Percentiles rank a stretch among this genome's conserved stretches.
Conservation (phyloP, 164 flowering plant species). For the Taxillus chinensis region DNA sequence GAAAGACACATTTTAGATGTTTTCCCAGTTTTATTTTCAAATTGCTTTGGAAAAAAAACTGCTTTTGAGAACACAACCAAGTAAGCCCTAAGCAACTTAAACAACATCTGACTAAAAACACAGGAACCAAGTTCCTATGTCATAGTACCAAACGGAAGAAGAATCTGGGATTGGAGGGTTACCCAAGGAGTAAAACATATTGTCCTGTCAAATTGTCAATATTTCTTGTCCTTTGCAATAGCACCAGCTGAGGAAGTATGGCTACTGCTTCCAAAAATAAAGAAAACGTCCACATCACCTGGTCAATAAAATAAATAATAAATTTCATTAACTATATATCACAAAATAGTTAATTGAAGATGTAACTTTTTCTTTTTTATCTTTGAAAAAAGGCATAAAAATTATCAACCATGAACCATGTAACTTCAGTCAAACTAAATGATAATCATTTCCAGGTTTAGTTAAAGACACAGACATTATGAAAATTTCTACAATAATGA, state of each 20-base stretch:
- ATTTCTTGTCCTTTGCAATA: conserved; percentile 86
- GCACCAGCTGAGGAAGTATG: conserved; percentile 88
- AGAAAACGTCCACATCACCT: conserved; percentile 96
- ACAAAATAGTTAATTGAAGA: too few species aligned
- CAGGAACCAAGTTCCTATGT: too few species aligned
- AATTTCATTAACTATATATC: too few species aligned
- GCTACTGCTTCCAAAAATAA: conserved; percentile 91
- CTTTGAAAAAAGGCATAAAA: background rate
- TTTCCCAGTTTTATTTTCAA: too few species aligned
- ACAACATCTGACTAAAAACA: too few species aligned
- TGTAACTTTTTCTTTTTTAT: too few species aligned
- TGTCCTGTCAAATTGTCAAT: conserved; percentile 94
- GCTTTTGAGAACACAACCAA: too few species aligned
- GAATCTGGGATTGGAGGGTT: conserved; percentile 7
- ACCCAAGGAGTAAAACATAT: conserved; percentile 90
- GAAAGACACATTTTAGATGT: too few species aligned
- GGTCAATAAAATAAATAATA: background rate
- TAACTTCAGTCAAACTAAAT: background rate
- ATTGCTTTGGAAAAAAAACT: too few species aligned
- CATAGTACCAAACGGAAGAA: background rate
- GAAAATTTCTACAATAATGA: background rate
- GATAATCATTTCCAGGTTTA: background rate
- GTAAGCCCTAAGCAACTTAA: too few species aligned
- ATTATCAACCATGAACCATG: background rate
- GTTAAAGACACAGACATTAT: background rate